A percentile compares a stretch with the other conserved stretches of the same genome.
These are phyloP conservation scores for Paramecium sexaurelia DNA, from an alignment of 73 alveolate genomes.

Conservation along the genomic window DNA sequence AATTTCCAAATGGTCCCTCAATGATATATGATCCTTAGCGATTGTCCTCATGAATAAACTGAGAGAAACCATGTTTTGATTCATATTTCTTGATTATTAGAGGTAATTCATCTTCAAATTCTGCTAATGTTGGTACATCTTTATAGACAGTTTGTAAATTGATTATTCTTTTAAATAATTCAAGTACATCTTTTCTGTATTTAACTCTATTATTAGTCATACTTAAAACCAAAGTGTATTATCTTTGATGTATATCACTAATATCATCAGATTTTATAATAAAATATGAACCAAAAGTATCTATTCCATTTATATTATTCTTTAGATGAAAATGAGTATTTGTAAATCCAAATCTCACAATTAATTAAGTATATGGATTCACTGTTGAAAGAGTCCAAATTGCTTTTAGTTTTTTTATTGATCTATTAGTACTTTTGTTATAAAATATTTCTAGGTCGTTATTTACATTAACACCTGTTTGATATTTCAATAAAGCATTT, in stretches of 20 bases:
- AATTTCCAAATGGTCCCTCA: conserved; percentile 28
- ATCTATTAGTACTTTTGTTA: not conserved
- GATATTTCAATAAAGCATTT: not conserved
- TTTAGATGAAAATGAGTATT: not conserved
- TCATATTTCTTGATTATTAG: not conserved
- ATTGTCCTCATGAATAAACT: not conserved
- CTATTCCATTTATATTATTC: not conserved
- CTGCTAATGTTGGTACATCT: not conserved
- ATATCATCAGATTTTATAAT: not conserved
- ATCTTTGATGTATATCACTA: not conserved
- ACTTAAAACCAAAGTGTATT: not conserved
- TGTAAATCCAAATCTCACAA: not conserved
- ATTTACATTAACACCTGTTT: not conserved
- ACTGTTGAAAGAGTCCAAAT: not conserved
- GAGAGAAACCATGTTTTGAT: not conserved
- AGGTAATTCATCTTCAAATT: not conserved
- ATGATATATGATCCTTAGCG: not conserved
- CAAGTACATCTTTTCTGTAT: not conserved
- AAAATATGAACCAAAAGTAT: conserved; percentile 13
- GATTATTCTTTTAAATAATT: not conserved
- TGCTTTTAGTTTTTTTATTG: not conserved
- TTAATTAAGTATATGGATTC: not conserved
- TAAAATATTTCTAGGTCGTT: not conserved
- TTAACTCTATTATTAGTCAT: not conserved
- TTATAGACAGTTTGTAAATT: not conserved